These are phyloP conservation scores for Cynanchum wilfordii DNA, from an alignment of 257 asterid species.

Conservation along the genomic window DNA sequence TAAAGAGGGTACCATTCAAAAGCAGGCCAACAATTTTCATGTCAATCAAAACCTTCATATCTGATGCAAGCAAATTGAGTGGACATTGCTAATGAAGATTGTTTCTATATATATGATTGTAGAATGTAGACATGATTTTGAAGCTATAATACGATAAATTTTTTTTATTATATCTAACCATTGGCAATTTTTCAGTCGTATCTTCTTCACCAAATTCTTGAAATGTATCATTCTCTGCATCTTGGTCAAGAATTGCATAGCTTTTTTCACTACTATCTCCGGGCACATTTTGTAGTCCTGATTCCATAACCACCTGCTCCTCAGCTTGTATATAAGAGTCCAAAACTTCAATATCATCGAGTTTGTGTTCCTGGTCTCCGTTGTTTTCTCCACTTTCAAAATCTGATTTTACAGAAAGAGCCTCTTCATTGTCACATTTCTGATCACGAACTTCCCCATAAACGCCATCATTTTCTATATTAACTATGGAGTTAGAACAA, in stretches of 20 bases:
- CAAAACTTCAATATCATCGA: constrained; percentile 14
- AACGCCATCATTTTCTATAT: constrained; percentile 8
- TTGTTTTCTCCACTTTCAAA: neutral
- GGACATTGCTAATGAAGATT: neutral
- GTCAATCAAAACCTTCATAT: neutral
- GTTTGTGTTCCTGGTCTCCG: constrained; percentile 8
- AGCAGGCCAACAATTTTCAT: neutral
- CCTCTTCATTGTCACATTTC: constrained; percentile 22
- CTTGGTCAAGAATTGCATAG: constrained; percentile 24
- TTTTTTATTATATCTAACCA: constrained; percentile 39
- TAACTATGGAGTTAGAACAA: constrained; percentile 15
- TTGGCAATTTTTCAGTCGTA: constrained; percentile 23
- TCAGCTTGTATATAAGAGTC: constrained; percentile 19
- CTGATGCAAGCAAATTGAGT: neutral
- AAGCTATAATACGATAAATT: neutral
- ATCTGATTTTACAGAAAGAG: constrained; percentile 14
- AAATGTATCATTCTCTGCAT: constrained; percentile 20
- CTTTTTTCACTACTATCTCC: constrained; percentile 29
- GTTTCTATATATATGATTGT: neutral
- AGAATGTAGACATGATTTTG: neutral
- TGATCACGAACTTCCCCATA: constrained; percentile 8
- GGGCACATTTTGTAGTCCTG: constrained; percentile 12
- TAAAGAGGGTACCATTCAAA: neutral
- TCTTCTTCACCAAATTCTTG: constrained; percentile 28
- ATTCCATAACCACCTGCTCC: constrained; percentile 21